Conservation (phyloP, 768 basidiomycete genomes). For the Bullera alba region DNA sequence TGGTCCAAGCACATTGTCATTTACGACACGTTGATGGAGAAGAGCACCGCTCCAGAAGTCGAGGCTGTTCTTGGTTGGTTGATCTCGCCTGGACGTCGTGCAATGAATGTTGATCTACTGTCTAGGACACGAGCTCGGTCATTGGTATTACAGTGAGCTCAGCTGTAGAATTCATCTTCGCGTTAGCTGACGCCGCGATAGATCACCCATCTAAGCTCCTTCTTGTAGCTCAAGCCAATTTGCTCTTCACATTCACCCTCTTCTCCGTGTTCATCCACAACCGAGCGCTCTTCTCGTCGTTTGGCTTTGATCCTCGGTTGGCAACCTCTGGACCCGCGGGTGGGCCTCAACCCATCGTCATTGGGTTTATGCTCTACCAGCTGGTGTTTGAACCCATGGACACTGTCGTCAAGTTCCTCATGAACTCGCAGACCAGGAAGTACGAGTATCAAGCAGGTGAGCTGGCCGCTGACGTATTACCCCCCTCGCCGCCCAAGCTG, state of each 20-base stretch:
- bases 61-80: slow-evolving; percentile 75
- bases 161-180: not conserved
- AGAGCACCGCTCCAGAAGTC: slow-evolving; percentile 82
- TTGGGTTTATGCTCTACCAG: slow-evolving; percentile 47
- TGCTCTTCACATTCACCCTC: slow-evolving; percentile 60
- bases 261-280: slow-evolving; percentile 48
- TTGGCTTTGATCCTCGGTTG: slow-evolving; percentile 38
- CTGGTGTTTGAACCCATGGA: slow-evolving; percentile 46
- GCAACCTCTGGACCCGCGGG: slow-evolving; percentile 20
- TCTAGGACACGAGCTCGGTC: slow-evolving; percentile 78
- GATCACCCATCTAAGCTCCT: slow-evolving; percentile 85
- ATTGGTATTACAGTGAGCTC: slow-evolving; percentile 68
- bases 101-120: not conserved
- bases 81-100: slow-evolving; percentile 26
- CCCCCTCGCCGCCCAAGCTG: slow-evolving; percentile 14
- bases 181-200: slow-evolving; percentile 8
- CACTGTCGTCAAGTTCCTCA: slow-evolving; percentile 45
- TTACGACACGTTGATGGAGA: slow-evolving; percentile 92
- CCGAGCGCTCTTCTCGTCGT: slow-evolving; percentile 40
- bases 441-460: slow-evolving; percentile 92
- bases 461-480: slow-evolving; percentile 55
- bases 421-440: slow-evolving; percentile 74
- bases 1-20: slow-evolving; percentile 68
- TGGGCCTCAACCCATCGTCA: slow-evolving; percentile 42
- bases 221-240: slow-evolving; percentile 74